Evolutionary conservation across 78 protist species (phyloP), one percentile per base, ranked within the genome.

Genomic region (Diacronema lutheri): DNA sequence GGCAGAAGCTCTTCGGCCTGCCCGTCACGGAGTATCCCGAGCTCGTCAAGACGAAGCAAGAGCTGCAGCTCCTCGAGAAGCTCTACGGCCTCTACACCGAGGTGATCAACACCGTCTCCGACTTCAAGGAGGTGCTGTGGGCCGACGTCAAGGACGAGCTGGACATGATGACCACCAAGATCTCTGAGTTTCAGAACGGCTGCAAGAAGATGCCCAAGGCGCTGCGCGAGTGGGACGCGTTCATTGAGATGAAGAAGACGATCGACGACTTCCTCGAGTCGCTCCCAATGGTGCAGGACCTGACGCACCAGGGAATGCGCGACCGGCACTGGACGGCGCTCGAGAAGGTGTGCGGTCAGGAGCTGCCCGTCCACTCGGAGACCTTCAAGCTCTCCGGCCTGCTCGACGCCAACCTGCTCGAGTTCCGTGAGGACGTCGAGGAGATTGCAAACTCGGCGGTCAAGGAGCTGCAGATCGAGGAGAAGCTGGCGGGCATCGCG

Each of bases 1-100:
- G 98, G 38, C 96, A 95, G 87, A 90, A 82, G 72, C 87, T 95
- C 25, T 95, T 95, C 71, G 96, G 96, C n/a, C 88, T 95, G 61
- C 92, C 94, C 13, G 46, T 61, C 19, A 86, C 92, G 23, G 78
- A 86, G 61, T 95, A 91, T 84, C 95, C 97, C 19, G 90, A 90
- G 65, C 84, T 93, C 66, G 86, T 20, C 68, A 56, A 71, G 60
- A 84, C 87, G 35, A 57, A 86, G 86, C 78, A 80, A 72, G 91
- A 95, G 81, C 91, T 95, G 23, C 65, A 62, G 29, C 77, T 92
- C 40, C 95, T 95, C 25, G 90, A 89, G 46, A 58, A 66, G 65
- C 90, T 95, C 55, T 95, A 93, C 84, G 1, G 40, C n/a, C 92
- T 93, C 29, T 93, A 90, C 83, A 60, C 87, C 13, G 73, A 66